Evolutionary conservation across 345 rosid species (phyloP), one percentile per base, ranked within the genome.

Genomic region (Dimocarpus longan): DNA sequence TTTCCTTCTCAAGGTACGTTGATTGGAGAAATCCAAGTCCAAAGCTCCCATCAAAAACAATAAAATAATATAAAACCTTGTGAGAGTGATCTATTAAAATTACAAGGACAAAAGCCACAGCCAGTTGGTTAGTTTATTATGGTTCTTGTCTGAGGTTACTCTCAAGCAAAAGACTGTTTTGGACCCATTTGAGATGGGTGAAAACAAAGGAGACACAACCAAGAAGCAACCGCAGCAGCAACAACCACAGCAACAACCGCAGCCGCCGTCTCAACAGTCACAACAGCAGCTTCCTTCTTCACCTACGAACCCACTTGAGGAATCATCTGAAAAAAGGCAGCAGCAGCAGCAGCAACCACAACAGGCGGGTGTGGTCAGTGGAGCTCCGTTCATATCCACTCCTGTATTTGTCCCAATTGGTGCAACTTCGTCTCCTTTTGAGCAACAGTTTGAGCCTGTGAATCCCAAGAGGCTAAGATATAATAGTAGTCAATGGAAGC

Each of bases 391-490:
- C 84, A 79, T 86, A 69, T 81, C 98, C 43, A 70, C 92, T 39
- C 94, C 93, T 44, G 79, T 89, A 44, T 93, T 81, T 81, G 82
- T 86, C 12, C 91, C 92, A 68, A 76, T 83, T 73, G 89, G 82
- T 68, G 78, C 82, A 68, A 74, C 89, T 83, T 86, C 94, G 21
- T 80, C 92, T n/a, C 82, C 88, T 0, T 88, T 82, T 70, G 90
- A 89, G 48, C 82, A 75, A 54, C 93, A 87, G 21, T 87, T 90
- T 67, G 93, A 89, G 73, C 6, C 85, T 10, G 74, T 79, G n/a
- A 89, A 89, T 78, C 92, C 97, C 11, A 95, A 95, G 80, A 75
- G 97, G 64, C 88, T 91, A 44, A 90, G 99, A 73, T 95, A 89
- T 43, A 77, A 80, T 46, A 75, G 81, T 77, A 86, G 87, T 10